Percentiles rank a stretch among this genome's conserved stretches.
phyloP scores from a whole-genome alignment of 2,329 filamentous ascomycete species.

The Epichloe scottii region DNA sequence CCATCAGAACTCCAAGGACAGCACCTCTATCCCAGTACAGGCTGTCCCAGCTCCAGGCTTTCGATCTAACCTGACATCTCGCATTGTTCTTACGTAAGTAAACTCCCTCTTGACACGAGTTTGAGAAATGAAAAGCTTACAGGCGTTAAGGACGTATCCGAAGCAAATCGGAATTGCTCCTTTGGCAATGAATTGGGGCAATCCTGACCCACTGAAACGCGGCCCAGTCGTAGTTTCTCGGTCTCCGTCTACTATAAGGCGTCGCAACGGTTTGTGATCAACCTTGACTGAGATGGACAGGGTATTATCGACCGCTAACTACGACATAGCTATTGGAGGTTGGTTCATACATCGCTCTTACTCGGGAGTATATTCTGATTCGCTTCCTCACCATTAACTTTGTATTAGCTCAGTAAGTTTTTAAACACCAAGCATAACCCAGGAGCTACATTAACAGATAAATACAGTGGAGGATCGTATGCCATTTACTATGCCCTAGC shows the following conservation, averaged over 20 bases:
- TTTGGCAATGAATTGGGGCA: conserved; percentile 79
- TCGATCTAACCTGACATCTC: conserved; percentile 36
- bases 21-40: not conserved
- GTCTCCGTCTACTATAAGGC: conserved; percentile 59
- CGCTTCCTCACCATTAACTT: not conserved
- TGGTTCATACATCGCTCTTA: conserved; percentile 14
- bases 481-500: conserved; percentile 92
- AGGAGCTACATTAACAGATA: not conserved
- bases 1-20: not conserved
- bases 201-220: conserved; percentile 57
- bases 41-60: conserved; percentile 15
- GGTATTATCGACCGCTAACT: not conserved
- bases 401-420: conserved; percentile 23
- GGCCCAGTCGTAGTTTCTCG: conserved; percentile 84
- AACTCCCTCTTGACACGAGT: not conserved
- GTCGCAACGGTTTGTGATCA: conserved; percentile 57
- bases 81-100: conserved; percentile 42
- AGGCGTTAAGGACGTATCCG: conserved; percentile 57
- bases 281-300: not conserved
- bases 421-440: not conserved
- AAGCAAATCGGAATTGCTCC: conserved; percentile 90
- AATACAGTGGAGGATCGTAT: conserved; percentile 65
- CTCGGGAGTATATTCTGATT: not conserved
- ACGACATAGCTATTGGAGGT: conserved; percentile 42
- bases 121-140: not conserved